A percentile compares a stretch with the other conserved stretches of the same genome.
phyloP scores from a whole-genome alignment of 805 yeast species.

The Candida methanosorbosa region DNA sequence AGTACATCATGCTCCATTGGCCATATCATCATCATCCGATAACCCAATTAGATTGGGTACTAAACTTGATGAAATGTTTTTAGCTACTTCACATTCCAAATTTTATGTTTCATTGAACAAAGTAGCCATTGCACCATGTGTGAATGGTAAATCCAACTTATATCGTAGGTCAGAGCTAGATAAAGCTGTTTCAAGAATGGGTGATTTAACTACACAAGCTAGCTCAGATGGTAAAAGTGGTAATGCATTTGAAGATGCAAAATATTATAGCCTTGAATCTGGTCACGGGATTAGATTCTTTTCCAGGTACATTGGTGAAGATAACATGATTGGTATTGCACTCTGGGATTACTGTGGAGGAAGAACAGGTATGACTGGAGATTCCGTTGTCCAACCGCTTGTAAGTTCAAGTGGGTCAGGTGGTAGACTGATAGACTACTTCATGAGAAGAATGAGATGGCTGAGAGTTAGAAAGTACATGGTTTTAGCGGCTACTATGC shows the following conservation, averaged over 20 bases:
- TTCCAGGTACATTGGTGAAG: slow-evolving; percentile 82
- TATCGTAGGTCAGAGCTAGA: slow-evolving; percentile 64
- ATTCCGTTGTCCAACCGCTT: slow-evolving; percentile 71
- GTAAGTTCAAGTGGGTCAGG: slow-evolving; percentile 12
- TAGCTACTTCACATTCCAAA: slow-evolving; percentile 77
- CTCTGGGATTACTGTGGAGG: slow-evolving; percentile 64
- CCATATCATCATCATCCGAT: slow-evolving; percentile 22
- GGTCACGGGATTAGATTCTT: slow-evolving; percentile 57
- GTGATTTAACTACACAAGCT: slow-evolving; percentile 16
- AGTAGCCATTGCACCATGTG: slow-evolving; percentile 75
- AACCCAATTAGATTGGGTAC: slow-evolving; percentile 37
- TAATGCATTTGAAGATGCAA: slow-evolving; percentile 23
- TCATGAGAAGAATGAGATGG: slow-evolving; percentile 73
- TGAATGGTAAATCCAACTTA: slow-evolving; percentile 81
- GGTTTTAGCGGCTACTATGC: slow-evolving; percentile 76
- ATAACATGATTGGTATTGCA: slow-evolving; percentile 85
- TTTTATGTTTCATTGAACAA: slow-evolving; percentile 75
- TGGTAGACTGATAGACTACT: slow-evolving; percentile 39
- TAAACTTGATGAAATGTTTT: slow-evolving; percentile 74
- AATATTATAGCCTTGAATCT: slow-evolving; percentile 14
- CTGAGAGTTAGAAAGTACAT: slow-evolving; percentile 77
- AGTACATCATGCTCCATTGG: slow-evolving; percentile 79
- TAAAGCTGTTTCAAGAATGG: slow-evolving; percentile 37
- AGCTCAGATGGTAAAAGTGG: slow-evolving; percentile 26
- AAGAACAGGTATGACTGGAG: slow-evolving; percentile 72